phyloP scores from a whole-genome alignment of 257 asterid genomes.

The Solanum microdontum region DNA sequence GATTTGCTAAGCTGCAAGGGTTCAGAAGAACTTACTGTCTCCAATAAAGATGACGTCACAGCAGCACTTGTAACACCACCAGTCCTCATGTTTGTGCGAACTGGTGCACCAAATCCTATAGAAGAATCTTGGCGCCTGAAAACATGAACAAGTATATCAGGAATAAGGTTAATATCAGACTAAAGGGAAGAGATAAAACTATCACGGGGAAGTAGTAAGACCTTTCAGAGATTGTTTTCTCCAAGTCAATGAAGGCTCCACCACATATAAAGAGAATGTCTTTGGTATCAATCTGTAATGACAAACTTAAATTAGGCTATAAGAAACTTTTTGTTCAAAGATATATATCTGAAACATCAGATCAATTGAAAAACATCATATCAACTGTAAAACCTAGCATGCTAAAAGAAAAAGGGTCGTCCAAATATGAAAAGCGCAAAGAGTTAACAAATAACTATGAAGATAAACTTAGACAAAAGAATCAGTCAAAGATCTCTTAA shows the following conservation, averaged over 20 bases:
- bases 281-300: conserved; percentile 83
- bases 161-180: neutral
- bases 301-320: neutral
- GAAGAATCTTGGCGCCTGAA: conserved; percentile 98
- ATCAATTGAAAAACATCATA: too few species aligned
- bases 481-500: neutral
- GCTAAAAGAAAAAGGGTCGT: neutral
- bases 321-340: neutral
- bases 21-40: conserved; percentile 47
- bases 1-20: neutral
- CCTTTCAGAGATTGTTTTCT: conserved; percentile 98
- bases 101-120: conserved; percentile 95
- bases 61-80: conserved; percentile 66
- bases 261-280: conserved; percentile 97
- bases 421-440: neutral
- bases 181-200: neutral
- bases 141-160: conserved; percentile 9
- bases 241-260: conserved; percentile 97
- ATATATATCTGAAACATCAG: neutral
- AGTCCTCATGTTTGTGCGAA: conserved; percentile 91
- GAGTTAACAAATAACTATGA: neutral
- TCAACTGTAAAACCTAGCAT: neutral
- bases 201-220: conserved; percentile 7
- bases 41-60: conserved; percentile 82
- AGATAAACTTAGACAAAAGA: neutral